A percentile compares a stretch with the other conserved stretches of the same genome.
Conservation (phyloP, 805 yeast genomes). For the Kodamaea hsintzibuensis region DNA sequence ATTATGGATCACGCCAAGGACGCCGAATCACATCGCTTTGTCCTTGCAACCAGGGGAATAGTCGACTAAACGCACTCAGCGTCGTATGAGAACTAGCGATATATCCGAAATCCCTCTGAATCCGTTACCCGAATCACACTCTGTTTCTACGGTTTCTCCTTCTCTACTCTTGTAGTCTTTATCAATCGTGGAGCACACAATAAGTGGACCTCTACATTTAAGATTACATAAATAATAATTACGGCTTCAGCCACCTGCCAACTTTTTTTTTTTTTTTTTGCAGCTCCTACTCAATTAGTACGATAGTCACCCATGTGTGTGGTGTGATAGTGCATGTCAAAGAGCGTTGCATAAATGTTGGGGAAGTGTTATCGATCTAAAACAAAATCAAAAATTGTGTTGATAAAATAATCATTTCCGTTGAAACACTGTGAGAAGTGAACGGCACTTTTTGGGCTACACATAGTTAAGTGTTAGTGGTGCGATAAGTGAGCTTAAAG, state of each 20-base stretch:
- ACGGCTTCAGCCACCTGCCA: not conserved
- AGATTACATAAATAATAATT: not conserved
- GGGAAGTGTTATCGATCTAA: not conserved
- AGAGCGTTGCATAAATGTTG: not conserved
- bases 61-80: not conserved
- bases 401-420: not conserved
- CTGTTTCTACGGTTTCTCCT: too few relatives aligned
- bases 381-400: not conserved
- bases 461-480: not conserved
- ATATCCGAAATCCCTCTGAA: not conserved
- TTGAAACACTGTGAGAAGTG: not conserved
- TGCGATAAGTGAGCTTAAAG: not conserved
- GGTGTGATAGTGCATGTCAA: too few relatives aligned
- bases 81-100: not conserved
- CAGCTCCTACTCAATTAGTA: not conserved
- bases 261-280: not conserved
- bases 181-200: too few relatives aligned
- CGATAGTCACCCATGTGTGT: not conserved
- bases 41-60: not conserved
- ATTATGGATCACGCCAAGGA: not conserved
- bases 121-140: constrained; percentile 1
- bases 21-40: not conserved
- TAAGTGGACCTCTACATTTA: too few relatives aligned
- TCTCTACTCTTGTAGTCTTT: too few relatives aligned
- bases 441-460: not conserved